Evolutionary conservation across 306 rosid species (phyloP), one percentile per base, ranked within the genome.

Genomic region (Vigna hirtella): DNA sequence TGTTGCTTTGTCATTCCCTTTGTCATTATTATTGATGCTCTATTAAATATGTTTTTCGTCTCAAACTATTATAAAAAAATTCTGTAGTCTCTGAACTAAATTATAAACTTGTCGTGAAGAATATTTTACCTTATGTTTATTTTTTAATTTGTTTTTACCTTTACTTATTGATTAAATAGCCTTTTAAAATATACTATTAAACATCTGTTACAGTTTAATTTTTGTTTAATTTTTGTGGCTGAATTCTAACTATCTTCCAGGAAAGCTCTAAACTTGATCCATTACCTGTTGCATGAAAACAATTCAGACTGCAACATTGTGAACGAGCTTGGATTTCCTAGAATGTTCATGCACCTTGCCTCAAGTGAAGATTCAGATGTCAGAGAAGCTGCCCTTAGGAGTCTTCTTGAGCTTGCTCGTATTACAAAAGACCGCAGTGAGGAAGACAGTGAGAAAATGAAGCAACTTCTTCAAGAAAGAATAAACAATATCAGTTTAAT

Each of bases 221-320:
- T 7, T 42, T 42, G 43, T 40, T 40, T 40, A 40, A 40, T 40
- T 40, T 7, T 42, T 42, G 47, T 42, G 47, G 47, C 66, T 73
- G 42, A 85, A 47, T 58, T 5, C 5, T 4, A 55, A 14, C 24
- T 45, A 50, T 47, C 55, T 83, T 82, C 59, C 91, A 96, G 99
- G 93, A 96, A 93, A 88, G 98, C 98, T 7, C 92, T 96, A 75
- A 91, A 93, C 79, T 85, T 96, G 89, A 85, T 93, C 73, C 93
- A 91, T 32, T 93, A 87, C 81, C 87, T 96, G 56, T 85, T 93
- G 70, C 85, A 81, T 2, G 98, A 93, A 75, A 88, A 87, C 73
- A 84, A 76, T 78, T 84, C 93, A 49, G 98, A 96, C 72, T 79
- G 90, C 90, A 84, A 77, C 73, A 71, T 87, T 3, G 86, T 80